phyloP scores from a whole-genome alignment of 2,329 filamentous ascomycete genomes.

The Sporothrix sp. region DNA sequence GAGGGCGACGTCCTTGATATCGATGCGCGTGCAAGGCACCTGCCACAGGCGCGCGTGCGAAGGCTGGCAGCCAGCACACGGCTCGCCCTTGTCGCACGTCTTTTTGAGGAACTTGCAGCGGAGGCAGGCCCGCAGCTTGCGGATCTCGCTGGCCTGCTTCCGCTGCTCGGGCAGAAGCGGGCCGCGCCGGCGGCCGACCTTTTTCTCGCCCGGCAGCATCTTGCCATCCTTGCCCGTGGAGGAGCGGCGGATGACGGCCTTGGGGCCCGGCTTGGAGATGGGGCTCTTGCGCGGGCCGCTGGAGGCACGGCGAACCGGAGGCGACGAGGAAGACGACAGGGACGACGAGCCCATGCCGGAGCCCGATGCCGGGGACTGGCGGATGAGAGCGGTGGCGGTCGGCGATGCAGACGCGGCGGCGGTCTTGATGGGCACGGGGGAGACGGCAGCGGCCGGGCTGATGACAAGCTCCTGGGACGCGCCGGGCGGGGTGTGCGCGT shows the following conservation, averaged over 20 bases:
- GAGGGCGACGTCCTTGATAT: conserved; percentile 96
- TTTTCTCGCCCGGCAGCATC: conserved; percentile 64
- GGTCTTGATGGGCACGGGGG: conserved; percentile 61
- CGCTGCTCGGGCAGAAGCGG: conserved; percentile 87
- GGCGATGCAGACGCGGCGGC: conserved; percentile 24
- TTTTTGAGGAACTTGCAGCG: conserved; percentile 99
- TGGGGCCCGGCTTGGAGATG: conserved; percentile 63
- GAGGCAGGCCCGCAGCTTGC: conserved; percentile 86
- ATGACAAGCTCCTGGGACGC: conserved; percentile 44
- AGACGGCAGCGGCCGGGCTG: conserved; percentile 57
- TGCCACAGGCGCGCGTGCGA: conserved; percentile 95
- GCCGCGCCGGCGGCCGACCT: conserved; percentile 80
- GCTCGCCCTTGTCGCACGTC: conserved; percentile 96
- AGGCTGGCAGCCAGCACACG: conserved; percentile 88
- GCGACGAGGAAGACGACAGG: conserved; percentile 49
- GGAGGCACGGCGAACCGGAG: conserved; percentile 57
- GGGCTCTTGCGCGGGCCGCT: conserved; percentile 61
- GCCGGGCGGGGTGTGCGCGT: conserved; percentile 37
- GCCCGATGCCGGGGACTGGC: conserved; percentile 51
- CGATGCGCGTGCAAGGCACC: conserved; percentile 92
- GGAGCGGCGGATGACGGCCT: conserved; percentile 73
- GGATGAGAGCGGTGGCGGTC: conserved; percentile 18
- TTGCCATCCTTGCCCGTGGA: conserved; percentile 67
- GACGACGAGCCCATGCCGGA: conserved; percentile 40
- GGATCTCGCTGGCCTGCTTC: conserved; percentile 93